Conservation (phyloP, 2,329 filamentous ascomycete species). For the Pseudogymnoascus sp. region DNA sequence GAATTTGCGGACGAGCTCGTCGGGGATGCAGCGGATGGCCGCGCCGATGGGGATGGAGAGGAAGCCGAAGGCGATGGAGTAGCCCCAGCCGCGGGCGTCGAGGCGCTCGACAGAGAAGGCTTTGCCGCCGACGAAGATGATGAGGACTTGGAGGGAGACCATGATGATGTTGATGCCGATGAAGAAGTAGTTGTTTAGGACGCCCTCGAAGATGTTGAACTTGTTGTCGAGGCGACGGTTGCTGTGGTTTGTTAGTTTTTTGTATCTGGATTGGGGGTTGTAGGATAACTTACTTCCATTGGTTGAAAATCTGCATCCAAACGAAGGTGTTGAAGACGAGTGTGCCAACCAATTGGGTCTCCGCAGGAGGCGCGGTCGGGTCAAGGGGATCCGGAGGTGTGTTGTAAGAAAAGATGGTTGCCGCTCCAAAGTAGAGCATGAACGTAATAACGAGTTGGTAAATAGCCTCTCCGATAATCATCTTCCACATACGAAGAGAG, state of each 20-base stretch:
- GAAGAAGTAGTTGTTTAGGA: conserved; percentile 83
- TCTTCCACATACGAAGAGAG: conserved; percentile 96
- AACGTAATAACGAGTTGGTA: conserved; percentile 79
- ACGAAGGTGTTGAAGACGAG: conserved; percentile 97
- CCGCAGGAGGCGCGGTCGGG: conserved; percentile 31
- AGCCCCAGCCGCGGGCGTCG: conserved; percentile 74
- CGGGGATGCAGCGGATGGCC: conserved; percentile 75
- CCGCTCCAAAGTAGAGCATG: conserved; percentile 71
- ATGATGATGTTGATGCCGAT: conserved; percentile 78
- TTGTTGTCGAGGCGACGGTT: conserved; percentile 90
- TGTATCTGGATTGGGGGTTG: conserved; percentile 16
- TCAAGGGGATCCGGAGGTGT: conserved; percentile 36
- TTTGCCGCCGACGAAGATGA: conserved; percentile 76
- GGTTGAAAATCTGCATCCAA: conserved; percentile 99
- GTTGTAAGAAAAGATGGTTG: conserved; percentile 53
- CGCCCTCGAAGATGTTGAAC: conserved; percentile 91
- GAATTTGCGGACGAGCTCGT: conserved; percentile 39
- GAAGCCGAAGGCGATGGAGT: conserved; percentile 75
- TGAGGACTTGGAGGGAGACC: conserved; percentile 82
- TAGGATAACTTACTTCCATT: conserved; percentile 68
- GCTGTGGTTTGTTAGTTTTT: conserved; percentile 36
- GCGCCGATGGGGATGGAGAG: conserved; percentile 82
- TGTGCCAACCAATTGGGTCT: conserved; percentile 50
- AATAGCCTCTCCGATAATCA: conserved; percentile 89
- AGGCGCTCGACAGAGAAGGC: conserved; percentile 64